Conservation (phyloP, 495 filamentous ascomycete genomes). For the Neurospora sp. region DNA sequence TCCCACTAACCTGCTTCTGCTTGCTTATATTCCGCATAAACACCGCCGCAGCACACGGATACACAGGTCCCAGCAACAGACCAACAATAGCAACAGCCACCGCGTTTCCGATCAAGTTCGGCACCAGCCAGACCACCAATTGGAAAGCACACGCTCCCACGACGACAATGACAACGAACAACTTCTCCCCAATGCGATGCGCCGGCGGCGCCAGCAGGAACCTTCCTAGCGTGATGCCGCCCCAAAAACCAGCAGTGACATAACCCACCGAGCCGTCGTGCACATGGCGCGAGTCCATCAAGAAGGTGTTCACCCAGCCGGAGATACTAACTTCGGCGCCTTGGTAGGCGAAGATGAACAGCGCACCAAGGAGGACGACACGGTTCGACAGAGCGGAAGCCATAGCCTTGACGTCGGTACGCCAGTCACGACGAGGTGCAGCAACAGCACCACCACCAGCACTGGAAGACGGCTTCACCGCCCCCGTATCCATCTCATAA, state of each 20-base stretch:
- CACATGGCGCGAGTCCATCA: conserved; percentile 59
- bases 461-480: conserved; percentile 9
- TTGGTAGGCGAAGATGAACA: conserved; percentile 78
- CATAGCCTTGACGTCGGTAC: conserved; percentile 19
- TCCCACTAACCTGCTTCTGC: conserved; percentile 52
- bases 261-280: conserved; percentile 61
- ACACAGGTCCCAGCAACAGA: conserved; percentile 65
- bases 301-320: conserved; percentile 73
- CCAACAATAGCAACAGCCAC: conserved; percentile 65
- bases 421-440: background rate
- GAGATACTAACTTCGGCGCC: conserved; percentile 70
- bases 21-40: conserved; percentile 52
- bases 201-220: conserved; percentile 56
- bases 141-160: conserved; percentile 53
- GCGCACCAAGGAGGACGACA: conserved; percentile 55
- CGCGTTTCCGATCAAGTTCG: conserved; percentile 58
- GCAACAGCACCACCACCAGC: background rate
- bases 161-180: conserved; percentile 51
- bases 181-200: conserved; percentile 55
- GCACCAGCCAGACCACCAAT: conserved; percentile 65
- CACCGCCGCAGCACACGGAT: conserved; percentile 60
- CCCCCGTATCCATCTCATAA: conserved; percentile 31
- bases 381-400: conserved; percentile 40
- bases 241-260: conserved; percentile 79
- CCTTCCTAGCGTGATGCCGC: conserved; percentile 63